Evolutionary conservation across 1,284 basidiomycete genomes (phyloP).

Genomic region (Cryptococcus maquisensis): DNA sequence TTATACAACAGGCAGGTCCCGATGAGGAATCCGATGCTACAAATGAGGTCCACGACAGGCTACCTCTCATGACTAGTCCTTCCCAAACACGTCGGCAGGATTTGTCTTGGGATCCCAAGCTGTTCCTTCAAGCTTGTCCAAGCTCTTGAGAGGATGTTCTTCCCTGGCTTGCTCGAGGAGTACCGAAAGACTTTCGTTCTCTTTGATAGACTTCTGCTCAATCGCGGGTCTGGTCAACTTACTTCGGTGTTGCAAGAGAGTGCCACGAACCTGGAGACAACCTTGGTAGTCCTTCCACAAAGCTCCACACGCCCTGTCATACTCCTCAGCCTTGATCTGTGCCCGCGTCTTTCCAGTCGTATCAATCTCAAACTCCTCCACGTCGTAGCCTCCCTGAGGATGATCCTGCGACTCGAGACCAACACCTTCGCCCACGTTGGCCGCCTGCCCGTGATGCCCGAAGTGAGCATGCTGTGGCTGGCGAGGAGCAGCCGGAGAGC

Average conservation of each 20-base stretch:
- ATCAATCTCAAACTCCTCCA: slow-evolving; percentile 20
- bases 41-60: neutral
- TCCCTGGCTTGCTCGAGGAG: slow-evolving; percentile 73
- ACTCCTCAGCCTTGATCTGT: slow-evolving; percentile 62
- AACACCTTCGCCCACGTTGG: no score
- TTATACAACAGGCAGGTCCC: no score
- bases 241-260: neutral
- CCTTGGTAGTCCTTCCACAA: slow-evolving; percentile 63
- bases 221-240: no score
- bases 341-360: slow-evolving; percentile 39
- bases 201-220: slow-evolving; percentile 70
- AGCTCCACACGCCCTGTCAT: slow-evolving; percentile 73
- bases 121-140: slow-evolving; percentile 38
- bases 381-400: neutral
- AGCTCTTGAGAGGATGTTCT: slow-evolving; percentile 64
- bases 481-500: neutral
- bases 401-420: no score
- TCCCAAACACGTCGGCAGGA: neutral
- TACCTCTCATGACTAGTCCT: no score
- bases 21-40: neutral
- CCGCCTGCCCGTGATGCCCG: neutral
- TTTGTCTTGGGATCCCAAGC: slow-evolving; percentile 33
- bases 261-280: slow-evolving; percentile 65
- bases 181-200: slow-evolving; percentile 65
- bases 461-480: neutral